phyloP scores from a whole-genome alignment of 805 yeast species.

The Novakomyces olei region DNA sequence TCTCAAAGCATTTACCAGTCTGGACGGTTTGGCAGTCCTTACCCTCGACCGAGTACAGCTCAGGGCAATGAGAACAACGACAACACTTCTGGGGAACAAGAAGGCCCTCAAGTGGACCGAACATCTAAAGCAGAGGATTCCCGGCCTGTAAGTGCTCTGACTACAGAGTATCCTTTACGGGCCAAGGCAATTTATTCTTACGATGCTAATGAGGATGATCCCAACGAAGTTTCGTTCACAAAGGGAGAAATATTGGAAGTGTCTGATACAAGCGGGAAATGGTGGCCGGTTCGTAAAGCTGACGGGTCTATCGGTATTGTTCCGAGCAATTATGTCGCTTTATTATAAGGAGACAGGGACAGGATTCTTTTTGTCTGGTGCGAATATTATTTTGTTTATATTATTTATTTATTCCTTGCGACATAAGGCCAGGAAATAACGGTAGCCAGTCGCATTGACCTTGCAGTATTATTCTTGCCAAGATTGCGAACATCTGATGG shows the following conservation, averaged over 20 bases:
- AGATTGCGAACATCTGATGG: no score
- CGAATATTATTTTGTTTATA: no score
- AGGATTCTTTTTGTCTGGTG: no score
- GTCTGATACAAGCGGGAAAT: constrained; percentile 79
- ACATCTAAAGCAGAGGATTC: no score
- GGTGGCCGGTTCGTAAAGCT: constrained; percentile 82
- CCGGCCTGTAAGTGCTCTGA: no score
- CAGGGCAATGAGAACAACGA: not conserved
- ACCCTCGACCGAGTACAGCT: not conserved
- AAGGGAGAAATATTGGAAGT: constrained; percentile 85
- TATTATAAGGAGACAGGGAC: no score
- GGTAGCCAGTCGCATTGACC: no score
- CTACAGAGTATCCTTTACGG: constrained; percentile 59
- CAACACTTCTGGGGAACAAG: constrained; percentile 8
- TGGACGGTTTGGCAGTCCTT: not conserved
- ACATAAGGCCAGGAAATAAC: no score
- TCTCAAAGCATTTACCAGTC: not conserved
- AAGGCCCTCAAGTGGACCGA: constrained; percentile 11
- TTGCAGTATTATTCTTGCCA: no score
- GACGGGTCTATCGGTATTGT: not conserved
- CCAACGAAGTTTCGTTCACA: constrained; percentile 71
- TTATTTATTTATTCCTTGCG: no score
- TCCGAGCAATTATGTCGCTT: constrained; percentile 4
- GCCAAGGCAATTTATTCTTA: constrained; percentile 77
- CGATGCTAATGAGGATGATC: constrained; percentile 78